phyloP scores from a whole-genome alignment of 768 basidiomycete species.

The Kwoniella europaea region DNA sequence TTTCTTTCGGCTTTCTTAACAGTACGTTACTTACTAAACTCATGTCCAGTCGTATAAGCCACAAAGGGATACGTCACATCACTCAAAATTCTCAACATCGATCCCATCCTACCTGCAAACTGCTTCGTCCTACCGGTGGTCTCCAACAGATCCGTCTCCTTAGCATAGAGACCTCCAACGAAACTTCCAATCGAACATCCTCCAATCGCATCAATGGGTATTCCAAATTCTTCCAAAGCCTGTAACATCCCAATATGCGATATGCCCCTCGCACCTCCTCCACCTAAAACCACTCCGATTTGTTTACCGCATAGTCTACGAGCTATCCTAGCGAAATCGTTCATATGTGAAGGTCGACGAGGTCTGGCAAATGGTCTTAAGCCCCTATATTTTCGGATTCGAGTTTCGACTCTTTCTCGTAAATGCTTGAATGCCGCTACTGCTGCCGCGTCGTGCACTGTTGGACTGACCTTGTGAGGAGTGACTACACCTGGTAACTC shows the following conservation, averaged over 20 bases:
- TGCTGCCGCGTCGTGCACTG: conserved; percentile 79
- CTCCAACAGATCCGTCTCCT: conserved; percentile 88
- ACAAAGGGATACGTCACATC: conserved; percentile 93
- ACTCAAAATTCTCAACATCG: conserved; percentile 90
- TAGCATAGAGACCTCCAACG: conserved; percentile 91
- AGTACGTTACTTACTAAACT: conserved; percentile 49
- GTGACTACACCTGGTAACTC: conserved; percentile 66
- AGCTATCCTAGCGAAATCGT: conserved; percentile 90
- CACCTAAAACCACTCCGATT: conserved; percentile 91
- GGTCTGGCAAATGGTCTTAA: conserved; percentile 67
- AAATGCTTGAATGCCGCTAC: conserved; percentile 86
- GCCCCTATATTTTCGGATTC: conserved; percentile 84
- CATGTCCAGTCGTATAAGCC: conserved; percentile 80
- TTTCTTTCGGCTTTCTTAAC: not conserved
- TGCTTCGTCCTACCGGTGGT: conserved; percentile 84
- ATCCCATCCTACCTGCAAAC: conserved; percentile 85
- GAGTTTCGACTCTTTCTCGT: conserved; percentile 87
- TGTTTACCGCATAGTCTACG: conserved; percentile 88
- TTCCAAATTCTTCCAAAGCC: conserved; percentile 85
- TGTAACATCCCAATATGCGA: conserved; percentile 85
- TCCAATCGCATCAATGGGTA: conserved; percentile 92
- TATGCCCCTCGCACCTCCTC: conserved; percentile 94
- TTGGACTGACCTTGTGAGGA: conserved; percentile 61
- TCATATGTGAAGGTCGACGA: conserved; percentile 77
- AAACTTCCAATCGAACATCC: conserved; percentile 82